Percentiles rank a stretch among this genome's conserved stretches.
These are phyloP conservation scores for Viridothelium virens DNA, from an alignment of 495 filamentous ascomycete genomes.

Conservation along the genomic window DNA sequence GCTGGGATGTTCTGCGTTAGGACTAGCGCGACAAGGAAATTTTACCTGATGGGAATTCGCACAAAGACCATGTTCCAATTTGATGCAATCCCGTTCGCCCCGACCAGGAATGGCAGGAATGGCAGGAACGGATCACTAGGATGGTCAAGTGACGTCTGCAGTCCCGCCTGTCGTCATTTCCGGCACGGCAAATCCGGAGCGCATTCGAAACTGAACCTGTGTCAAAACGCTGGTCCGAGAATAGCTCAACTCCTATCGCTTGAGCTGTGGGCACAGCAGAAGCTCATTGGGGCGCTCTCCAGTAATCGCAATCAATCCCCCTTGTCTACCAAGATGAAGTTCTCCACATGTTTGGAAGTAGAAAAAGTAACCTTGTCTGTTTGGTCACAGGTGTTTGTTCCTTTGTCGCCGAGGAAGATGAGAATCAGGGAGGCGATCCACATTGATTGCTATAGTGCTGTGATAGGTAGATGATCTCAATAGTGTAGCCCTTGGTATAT, in stretches of 20 bases:
- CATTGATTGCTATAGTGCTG: too few species aligned
- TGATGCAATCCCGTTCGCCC: not conserved
- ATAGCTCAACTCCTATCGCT: not conserved
- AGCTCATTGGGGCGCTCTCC: not conserved
- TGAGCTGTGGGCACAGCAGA: not conserved
- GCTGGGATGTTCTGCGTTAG: too few species aligned
- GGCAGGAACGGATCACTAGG: not conserved
- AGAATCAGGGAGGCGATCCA: too few species aligned
- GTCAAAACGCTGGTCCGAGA: constrained; percentile 5
- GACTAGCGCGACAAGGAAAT: too few species aligned
- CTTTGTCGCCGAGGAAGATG: too few species aligned
- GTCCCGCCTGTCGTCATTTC: not conserved
- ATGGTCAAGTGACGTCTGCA: not conserved
- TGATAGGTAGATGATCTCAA: too few species aligned
- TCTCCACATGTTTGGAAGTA: not conserved
- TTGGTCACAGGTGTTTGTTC: too few species aligned
- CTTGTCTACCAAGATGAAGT: too few species aligned
- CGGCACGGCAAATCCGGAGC: not conserved
- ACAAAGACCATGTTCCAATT: not conserved
- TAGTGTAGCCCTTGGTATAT: too few species aligned
- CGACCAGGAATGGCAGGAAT: too few species aligned
- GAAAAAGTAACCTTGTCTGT: not conserved
- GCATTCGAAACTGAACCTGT: not conserved
- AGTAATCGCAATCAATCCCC: too few species aligned
- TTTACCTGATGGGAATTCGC: too few species aligned